These are phyloP conservation scores for Hymenoscyphus scutula DNA, from an alignment of 2,329 filamentous ascomycete species.

Conservation along the genomic window DNA sequence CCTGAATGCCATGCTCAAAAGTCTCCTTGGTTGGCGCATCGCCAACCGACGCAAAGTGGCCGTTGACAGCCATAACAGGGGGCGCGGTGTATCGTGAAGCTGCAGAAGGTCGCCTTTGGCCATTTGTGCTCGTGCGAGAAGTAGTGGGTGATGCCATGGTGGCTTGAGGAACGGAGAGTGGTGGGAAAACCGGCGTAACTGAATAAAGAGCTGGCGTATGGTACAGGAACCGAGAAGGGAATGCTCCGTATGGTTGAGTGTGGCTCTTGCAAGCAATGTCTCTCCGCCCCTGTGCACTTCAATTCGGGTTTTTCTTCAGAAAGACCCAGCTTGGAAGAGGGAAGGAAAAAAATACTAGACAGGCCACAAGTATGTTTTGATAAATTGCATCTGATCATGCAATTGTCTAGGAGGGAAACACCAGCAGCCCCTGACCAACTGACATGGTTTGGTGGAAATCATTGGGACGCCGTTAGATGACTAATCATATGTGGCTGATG, in stretches of 20 bases:
- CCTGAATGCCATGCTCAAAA: conserved; percentile 93
- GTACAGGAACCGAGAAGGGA: not conserved
- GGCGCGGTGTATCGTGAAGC: conserved; percentile 36
- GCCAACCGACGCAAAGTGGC: conserved; percentile 75
- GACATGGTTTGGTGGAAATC: not conserved
- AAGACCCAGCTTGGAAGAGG: not conserved
- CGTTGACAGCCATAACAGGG: conserved; percentile 59
- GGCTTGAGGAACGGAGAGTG: conserved; percentile 7
- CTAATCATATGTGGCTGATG: not conserved
- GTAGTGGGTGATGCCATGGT: conserved; percentile 31
- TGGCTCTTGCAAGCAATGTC: not conserved
- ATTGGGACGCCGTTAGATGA: not conserved
- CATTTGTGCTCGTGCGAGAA: conserved; percentile 20
- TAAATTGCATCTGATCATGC: not conserved
- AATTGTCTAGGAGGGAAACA: not conserved
- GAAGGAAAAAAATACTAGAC: not conserved
- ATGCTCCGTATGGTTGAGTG: not conserved
- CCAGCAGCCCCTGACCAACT: not conserved
- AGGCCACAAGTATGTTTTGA: too few relatives aligned
- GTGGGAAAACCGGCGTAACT: conserved; percentile 5
- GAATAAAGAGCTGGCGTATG: not conserved
- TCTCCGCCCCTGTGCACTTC: not conserved
- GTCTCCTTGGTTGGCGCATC: conserved; percentile 60
- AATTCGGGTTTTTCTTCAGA: too few relatives aligned
- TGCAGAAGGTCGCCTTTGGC: conserved; percentile 29